phyloP scores from a whole-genome alignment of 2,329 filamentous ascomycete genomes.

The Hypoxylon sp. region DNA sequence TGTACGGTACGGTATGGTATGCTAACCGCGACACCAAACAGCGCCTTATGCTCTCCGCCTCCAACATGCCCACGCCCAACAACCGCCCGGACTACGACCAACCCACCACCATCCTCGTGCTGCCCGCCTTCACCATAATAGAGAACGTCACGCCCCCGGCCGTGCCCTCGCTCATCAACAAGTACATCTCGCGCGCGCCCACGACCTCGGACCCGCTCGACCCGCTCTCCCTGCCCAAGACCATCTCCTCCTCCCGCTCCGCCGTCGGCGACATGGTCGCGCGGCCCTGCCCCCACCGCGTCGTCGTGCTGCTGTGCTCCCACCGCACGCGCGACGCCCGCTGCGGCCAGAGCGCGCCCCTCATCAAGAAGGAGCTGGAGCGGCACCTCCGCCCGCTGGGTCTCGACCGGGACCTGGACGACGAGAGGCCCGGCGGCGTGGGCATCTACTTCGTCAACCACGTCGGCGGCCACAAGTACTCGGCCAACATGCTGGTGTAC shows the following conservation, averaged over 20 bases:
- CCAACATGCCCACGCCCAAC: slow-evolving; percentile 86
- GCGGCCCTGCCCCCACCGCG: slow-evolving; percentile 83
- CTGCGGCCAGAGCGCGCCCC: slow-evolving; percentile 92
- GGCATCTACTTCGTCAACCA: slow-evolving; percentile 98
- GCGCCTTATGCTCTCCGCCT: slow-evolving; percentile 92
- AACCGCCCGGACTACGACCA: slow-evolving; percentile 73
- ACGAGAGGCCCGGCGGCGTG: slow-evolving; percentile 90
- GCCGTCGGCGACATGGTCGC: slow-evolving; percentile 58
- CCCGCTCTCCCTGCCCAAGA: slow-evolving; percentile 57
- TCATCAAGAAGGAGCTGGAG: slow-evolving; percentile 90
- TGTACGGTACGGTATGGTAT: background rate
- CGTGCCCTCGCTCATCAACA: slow-evolving; percentile 78
- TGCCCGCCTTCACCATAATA: slow-evolving; percentile 86
- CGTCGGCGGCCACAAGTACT: slow-evolving; percentile 96
- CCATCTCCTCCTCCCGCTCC: slow-evolving; percentile 53
- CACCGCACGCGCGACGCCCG: slow-evolving; percentile 95
- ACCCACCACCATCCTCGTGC: slow-evolving; percentile 84
- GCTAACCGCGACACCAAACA: slow-evolving; percentile 55
- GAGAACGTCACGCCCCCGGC: slow-evolving; percentile 85
- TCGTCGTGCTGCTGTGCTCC: slow-evolving; percentile 92
- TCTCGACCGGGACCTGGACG: slow-evolving; percentile 87
- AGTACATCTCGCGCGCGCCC: slow-evolving; percentile 78
- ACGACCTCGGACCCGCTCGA: slow-evolving; percentile 78
- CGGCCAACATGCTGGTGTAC: slow-evolving; percentile 95
- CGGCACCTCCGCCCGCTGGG: slow-evolving; percentile 88